These are phyloP conservation scores for Ilyonectria destructans DNA, from an alignment of 2,329 filamentous ascomycete genomes.

Conservation along the genomic window DNA sequence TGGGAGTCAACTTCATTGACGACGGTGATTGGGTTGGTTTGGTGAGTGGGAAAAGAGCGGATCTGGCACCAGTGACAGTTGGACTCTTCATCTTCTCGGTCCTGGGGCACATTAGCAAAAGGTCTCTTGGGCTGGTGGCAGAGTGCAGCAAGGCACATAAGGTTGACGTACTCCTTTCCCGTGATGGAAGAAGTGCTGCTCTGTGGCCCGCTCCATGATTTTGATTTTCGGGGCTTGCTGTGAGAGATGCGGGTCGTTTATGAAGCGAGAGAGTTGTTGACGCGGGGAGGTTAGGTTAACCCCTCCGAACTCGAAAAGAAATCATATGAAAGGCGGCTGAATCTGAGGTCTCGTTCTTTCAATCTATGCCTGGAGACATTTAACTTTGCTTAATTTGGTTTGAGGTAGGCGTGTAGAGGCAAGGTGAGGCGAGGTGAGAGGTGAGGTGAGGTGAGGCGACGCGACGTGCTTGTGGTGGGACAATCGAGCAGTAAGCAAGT, in stretches of 20 bases:
- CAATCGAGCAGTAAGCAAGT: not conserved
- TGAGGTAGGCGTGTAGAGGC: not conserved
- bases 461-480: not conserved
- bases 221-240: not conserved
- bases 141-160: not conserved
- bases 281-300: not conserved
- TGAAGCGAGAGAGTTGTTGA: not conserved
- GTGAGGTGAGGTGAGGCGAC: not conserved
- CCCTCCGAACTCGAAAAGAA: not conserved
- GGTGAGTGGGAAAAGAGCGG: constrained; percentile 67
- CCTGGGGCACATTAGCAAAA: constrained; percentile 45
- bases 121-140: not conserved
- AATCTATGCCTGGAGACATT: not conserved
- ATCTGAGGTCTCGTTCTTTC: not conserved
- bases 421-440: not conserved
- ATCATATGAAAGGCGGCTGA: not conserved
- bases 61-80: constrained; percentile 77
- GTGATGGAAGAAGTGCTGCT: constrained; percentile 68
- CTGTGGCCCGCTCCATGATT: constrained; percentile 64
- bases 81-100: constrained; percentile 56
- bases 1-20: constrained; percentile 74
- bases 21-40: constrained; percentile 71
- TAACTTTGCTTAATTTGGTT: not conserved
- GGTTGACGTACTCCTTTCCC: constrained; percentile 53
- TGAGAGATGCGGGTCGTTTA: too few relatives aligned